Evolutionary conservation across 805 yeast genomes (phyloP).

Genomic region (Ogataea henricii): DNA sequence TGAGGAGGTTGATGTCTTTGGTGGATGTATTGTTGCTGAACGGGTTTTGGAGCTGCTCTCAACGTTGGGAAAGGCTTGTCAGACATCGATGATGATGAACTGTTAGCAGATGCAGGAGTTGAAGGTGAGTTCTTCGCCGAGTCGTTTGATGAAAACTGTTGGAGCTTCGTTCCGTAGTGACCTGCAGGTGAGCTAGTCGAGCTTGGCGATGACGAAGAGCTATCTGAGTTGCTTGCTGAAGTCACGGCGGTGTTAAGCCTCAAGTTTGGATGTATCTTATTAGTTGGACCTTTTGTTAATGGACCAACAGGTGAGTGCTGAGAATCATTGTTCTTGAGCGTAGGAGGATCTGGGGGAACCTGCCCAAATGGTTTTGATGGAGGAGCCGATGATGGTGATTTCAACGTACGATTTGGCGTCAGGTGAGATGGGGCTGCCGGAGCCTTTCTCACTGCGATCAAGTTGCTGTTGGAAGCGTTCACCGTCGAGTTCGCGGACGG

Average conservation of each 20-base stretch:
- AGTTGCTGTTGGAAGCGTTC: slow-evolving; percentile 11
- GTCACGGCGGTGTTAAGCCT: slow-evolving; percentile 19
- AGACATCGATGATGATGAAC: slow-evolving; percentile 36
- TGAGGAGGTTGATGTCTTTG: slow-evolving; percentile 25
- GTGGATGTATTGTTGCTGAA: slow-evolving; percentile 21
- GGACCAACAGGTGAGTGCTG: slow-evolving; percentile 7
- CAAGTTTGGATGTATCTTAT: slow-evolving; percentile 21
- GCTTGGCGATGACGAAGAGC: slow-evolving; percentile 8
- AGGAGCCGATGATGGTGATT: slow-evolving; percentile 12
- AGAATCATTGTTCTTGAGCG: slow-evolving; percentile 14
- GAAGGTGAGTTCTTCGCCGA: slow-evolving; percentile 11
- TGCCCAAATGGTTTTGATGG: slow-evolving; percentile 25
- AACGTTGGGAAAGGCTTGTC: slow-evolving; percentile 33
- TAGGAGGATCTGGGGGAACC: slow-evolving; percentile 30
- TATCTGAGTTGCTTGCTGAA: slow-evolving; percentile 9
- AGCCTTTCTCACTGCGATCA: slow-evolving; percentile 43
- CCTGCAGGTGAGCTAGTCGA: slow-evolving; percentile 1
- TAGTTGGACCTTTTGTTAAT: slow-evolving; percentile 8
- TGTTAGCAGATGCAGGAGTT: slow-evolving; percentile 6
- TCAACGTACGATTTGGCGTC: slow-evolving; percentile 7
- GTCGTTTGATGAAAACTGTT: slow-evolving; percentile 1
- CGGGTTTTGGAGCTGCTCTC: slow-evolving; percentile 11
- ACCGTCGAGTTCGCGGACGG: slow-evolving; percentile 25
- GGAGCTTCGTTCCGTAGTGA: neutral
- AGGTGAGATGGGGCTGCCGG: slow-evolving; percentile 39